phyloP scores from a whole-genome alignment of 306 rosid species.

The Sicyos edulis region DNA sequence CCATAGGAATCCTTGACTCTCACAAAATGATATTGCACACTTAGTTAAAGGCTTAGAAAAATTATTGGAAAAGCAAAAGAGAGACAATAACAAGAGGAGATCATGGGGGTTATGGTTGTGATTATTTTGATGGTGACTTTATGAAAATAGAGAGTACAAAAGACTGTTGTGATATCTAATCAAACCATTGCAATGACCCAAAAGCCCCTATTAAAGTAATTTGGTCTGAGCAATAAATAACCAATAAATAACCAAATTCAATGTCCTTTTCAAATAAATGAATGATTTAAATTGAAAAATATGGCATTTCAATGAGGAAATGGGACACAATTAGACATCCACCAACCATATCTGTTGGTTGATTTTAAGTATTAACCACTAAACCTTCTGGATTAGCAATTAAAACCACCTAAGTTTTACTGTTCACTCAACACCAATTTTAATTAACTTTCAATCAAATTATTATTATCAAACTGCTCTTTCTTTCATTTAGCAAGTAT shows the following conservation, averaged over 20 bases:
- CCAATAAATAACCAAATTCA: not conserved
- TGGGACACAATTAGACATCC: constrained; percentile 16
- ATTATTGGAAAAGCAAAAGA: not conserved
- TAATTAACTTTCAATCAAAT: not conserved
- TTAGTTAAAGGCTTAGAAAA: not conserved
- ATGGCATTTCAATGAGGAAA: constrained; percentile 1
- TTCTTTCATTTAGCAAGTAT: too few relatives aligned
- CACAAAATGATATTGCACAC: not conserved
- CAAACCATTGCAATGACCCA: not conserved
- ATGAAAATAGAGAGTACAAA: not conserved
- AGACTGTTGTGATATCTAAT: constrained; percentile 9
- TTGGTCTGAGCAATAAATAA: not conserved
- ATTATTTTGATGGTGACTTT: constrained; percentile 2
- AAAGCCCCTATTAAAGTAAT: not conserved
- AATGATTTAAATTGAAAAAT: constrained; percentile 12
- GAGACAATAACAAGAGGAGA: not conserved
- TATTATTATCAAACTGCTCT: not conserved
- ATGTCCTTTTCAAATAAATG: constrained; percentile 4
- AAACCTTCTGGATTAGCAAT: constrained; percentile 11
- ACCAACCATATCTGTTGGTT: constrained; percentile 14
- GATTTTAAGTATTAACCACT: constrained; percentile 21
- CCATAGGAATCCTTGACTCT: not conserved
- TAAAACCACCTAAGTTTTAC: not conserved
- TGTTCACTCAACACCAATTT: not conserved
- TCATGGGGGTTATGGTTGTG: not conserved